These are phyloP conservation scores for Penicillium longicatenatum DNA, from an alignment of 495 filamentous ascomycete genomes.

Conservation along the genomic window DNA sequence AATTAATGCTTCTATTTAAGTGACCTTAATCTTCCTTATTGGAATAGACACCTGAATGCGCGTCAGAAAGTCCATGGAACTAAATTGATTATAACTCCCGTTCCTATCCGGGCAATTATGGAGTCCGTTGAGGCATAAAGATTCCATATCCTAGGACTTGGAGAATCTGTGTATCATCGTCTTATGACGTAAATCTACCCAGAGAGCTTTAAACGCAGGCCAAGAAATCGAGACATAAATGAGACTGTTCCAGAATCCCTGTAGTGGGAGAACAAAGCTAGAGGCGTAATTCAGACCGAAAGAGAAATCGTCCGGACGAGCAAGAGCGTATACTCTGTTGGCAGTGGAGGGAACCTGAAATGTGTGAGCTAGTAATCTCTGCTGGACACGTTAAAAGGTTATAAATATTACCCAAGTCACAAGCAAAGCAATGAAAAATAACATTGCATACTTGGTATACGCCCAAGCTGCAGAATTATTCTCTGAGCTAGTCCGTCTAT, in stretches of 20 bases:
- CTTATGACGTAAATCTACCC: constrained; percentile 13
- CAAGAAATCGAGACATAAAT: constrained; percentile 73
- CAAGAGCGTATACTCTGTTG: constrained; percentile 73
- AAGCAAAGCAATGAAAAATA: constrained; percentile 83
- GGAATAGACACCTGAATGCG: too few species aligned
- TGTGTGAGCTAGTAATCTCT: neutral
- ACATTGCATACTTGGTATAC: constrained; percentile 79
- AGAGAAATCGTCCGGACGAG: constrained; percentile 52
- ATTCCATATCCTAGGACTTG: constrained; percentile 2
- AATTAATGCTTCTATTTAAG: too few species aligned
- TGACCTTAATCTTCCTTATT: too few species aligned
- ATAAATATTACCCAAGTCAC: constrained; percentile 67
- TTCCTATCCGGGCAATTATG: neutral
- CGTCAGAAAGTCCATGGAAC: neutral
- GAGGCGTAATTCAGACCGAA: constrained; percentile 68
- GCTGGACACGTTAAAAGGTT: constrained; percentile 1
- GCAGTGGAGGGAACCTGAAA: constrained; percentile 71
- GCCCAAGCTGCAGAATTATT: constrained; percentile 60
- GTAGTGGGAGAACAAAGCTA: constrained; percentile 76
- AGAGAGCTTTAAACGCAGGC: constrained; percentile 33
- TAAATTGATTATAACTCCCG: neutral
- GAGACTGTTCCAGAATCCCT: constrained; percentile 85
- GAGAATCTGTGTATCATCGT: neutral
- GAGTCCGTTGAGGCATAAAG: neutral
- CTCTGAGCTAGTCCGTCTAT: constrained; percentile 25